Conservation (phyloP, 352 stramenopile genomes). For the Phytopythium oedochilum region DNA sequence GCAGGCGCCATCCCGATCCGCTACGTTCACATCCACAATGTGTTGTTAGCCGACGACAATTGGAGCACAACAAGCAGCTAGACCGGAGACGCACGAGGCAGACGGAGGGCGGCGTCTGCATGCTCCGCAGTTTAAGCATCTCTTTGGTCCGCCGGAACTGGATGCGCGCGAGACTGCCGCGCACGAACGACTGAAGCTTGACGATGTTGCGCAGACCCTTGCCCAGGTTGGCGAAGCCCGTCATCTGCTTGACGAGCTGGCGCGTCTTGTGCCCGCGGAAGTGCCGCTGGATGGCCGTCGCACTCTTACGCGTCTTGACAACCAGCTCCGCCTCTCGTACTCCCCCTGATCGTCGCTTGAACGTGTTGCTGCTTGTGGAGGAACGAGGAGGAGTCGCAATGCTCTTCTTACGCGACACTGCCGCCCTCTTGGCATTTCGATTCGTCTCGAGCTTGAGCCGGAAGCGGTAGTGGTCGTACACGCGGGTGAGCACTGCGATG, state of each 20-base stretch:
- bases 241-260: conserved; percentile 12
- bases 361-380: neutral
- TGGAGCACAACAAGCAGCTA: conserved; percentile 3
- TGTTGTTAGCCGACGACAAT: neutral
- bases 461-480: conserved; percentile 14
- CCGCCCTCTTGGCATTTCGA: conserved; percentile 2
- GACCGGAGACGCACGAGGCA: conserved; percentile 21
- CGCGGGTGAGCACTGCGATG: conserved; percentile 6
- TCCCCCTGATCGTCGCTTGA: neutral
- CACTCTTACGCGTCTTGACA: conserved; percentile 16
- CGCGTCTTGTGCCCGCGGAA: conserved; percentile 28
- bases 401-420: neutral
- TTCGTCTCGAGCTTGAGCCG: conserved; percentile 3
- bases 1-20: conserved; percentile 11
- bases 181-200: conserved; percentile 50
- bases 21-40: neutral
- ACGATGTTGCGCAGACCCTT: conserved; percentile 30
- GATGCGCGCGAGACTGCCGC: conserved; percentile 31
- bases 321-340: neutral
- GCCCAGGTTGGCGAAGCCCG: conserved; percentile 11
- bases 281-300: conserved; percentile 31
- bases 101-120: conserved; percentile 13
- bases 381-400: neutral
- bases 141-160: conserved; percentile 14
- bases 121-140: conserved; percentile 8